Base-by-base conservation (phyloP, 352 stramenopile genomes). In the Plasmopara halstedii region DNA sequence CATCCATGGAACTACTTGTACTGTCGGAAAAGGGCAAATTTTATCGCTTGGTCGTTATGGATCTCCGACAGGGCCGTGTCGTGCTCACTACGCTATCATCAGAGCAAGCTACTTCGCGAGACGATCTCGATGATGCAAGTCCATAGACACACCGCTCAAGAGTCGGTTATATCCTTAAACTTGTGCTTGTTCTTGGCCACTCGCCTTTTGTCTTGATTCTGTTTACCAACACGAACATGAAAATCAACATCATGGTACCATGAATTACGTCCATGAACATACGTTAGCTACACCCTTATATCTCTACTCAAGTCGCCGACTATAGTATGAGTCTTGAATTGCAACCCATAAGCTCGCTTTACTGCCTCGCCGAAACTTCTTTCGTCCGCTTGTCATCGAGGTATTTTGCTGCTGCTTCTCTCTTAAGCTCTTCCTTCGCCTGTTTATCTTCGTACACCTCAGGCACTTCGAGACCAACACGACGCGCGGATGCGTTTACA, bases 21-120 rank as follows among this genome's bases (percentile, higher is more conserved):
- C 66, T 91, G 8, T 86, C 75, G 41, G 80, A 91, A 48, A 86
- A 83, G 43, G 80, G 80, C 49, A 84, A 83, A 58, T 85, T 83
- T 65, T 67, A 64, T 38, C 69, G 73, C n/a, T 58, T 91, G 40
- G 62, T 88, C 44, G 56, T 87, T 46, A 82, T 79, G 57, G 80
- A 91, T 45, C 62, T 91, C 14, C 80, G 80, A 47, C 73, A 78
- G 31, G 76, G 74, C 43, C 58, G 53, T 15, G 62, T 91, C 18
- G 54, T 70, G 45, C 63, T 91, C 45, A 82, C 61, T 22, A 64
- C 61, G 45, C 57, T 80, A 49, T 70, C 60, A 58, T 55, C 61
- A 50, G 76, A 85, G 25, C 66, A 83, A 25, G 58, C 37, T 32
- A 53, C 50, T 5, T 69, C 62, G 40, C 56, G 72, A 48, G 68